Base-by-base conservation (phyloP, 352 stramenopile species). In the Phytophthora litchii region DNA sequence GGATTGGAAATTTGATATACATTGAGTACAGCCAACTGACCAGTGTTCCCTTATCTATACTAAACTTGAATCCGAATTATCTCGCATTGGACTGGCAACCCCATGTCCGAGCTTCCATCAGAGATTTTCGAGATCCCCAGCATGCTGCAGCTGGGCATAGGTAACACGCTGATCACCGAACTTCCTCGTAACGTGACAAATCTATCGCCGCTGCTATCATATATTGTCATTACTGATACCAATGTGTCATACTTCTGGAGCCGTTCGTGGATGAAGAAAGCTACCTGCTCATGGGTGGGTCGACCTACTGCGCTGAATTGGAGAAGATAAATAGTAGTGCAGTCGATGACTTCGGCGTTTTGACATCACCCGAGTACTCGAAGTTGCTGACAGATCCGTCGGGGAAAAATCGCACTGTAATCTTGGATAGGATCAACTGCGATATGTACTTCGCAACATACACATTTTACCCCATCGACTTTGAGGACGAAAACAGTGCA, bases 21-120 rank as follows among this genome's bases (percentile, higher is more conserved):
- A 50, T 76, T 7, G 70, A 79, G 19, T 59, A 60, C 35, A 72
- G 57, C 12, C 16, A 63, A n/a, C 47, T 69, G 6, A 59, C 40
- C 7, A 41, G 8, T 7, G 25, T 72, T 3, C 51, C 55, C 6
- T 9, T 35, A 14, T 43, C 37, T 0, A 36, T 75, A 8, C 17
- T 45, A 14, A 37, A 43, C 0, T 25, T 75, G 4, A 17, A 61
- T 12, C 54, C 54, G 3, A 50, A 60, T 10, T 19, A 48, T 74
- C n/a, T 56, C 54, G n/a, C 23, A 27, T 27, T 32, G 70, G 5
- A 51, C 36, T n/a, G 65, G 65, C 8, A 74, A 60, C 14, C 60
- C 60, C 1, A 66, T 70, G 7, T 35, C 14, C 7, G 54, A 50
- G n/a, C 3, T 63, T 1, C 60, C 50, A 8, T 16, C 42, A 1